Percentiles rank a stretch among this genome's conserved stretches.
Conservation (phyloP, 257 asterid species). For the Nicotiana noctiflora region DNA sequence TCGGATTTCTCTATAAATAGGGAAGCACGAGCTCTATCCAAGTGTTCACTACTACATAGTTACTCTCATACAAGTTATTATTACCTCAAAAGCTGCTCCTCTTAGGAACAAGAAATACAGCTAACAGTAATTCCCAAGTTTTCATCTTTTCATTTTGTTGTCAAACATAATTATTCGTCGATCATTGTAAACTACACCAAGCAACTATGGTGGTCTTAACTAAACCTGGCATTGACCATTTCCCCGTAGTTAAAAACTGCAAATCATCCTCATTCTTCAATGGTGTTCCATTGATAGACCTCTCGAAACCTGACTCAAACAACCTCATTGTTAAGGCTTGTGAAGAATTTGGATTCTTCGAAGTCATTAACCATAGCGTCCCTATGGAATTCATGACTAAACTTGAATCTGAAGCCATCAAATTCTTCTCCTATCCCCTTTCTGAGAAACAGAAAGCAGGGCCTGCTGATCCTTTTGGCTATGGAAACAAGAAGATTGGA, state of each 20-base stretch:
- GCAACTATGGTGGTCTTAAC: slow-evolving; percentile 8
- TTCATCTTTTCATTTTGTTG: too few species aligned
- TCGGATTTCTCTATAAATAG: too few species aligned
- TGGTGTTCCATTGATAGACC: slow-evolving; percentile 16
- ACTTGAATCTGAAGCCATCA: slow-evolving; percentile 15
- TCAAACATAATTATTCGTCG: too few species aligned
- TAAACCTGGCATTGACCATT: slow-evolving; percentile 23
- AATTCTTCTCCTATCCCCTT: slow-evolving; percentile 15
- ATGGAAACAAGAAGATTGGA: slow-evolving; percentile 20
- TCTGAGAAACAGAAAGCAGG: slow-evolving; percentile 16
- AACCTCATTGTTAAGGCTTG: slow-evolving; percentile 20
- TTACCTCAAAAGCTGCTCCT: too few species aligned
- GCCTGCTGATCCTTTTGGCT: slow-evolving; percentile 20
- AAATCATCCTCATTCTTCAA: neutral
- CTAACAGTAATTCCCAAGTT: too few species aligned
- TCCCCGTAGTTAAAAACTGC: slow-evolving; percentile 12
- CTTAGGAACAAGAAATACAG: too few species aligned
- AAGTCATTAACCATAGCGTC: slow-evolving; percentile 19
- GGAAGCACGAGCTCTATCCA: too few species aligned
- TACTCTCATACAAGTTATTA: too few species aligned
- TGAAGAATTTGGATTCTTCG: slow-evolving; percentile 21
- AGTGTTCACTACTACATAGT: too few species aligned
- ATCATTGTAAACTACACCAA: neutral
- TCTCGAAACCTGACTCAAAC: slow-evolving; percentile 15
- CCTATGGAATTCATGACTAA: slow-evolving; percentile 3